phyloP scores from a whole-genome alignment of 495 filamentous ascomycete genomes.

The Lepraria neglecta region DNA sequence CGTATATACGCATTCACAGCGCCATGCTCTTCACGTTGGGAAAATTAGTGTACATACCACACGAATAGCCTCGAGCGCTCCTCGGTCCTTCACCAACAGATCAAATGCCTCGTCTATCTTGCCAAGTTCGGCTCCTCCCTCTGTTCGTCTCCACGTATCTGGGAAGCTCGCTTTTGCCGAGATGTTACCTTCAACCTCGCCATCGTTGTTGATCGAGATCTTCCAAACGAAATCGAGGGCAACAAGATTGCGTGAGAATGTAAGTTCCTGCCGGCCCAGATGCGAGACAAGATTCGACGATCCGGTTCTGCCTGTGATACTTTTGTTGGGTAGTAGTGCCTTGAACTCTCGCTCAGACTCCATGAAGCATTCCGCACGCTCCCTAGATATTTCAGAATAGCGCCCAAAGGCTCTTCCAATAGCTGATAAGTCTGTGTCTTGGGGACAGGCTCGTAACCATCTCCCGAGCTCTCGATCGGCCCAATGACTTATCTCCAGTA shows the following conservation, averaged over 20 bases:
- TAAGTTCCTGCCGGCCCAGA: slow-evolving; percentile 38
- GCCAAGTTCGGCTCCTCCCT: slow-evolving; percentile 10
- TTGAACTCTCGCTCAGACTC: slow-evolving; percentile 12
- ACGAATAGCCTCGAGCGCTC: slow-evolving; percentile 12
- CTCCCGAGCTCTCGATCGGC: slow-evolving; percentile 13
- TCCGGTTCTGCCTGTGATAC: neutral
- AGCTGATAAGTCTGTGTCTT: neutral
- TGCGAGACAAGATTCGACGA: slow-evolving; percentile 32
- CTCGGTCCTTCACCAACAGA: slow-evolving; percentile 34
- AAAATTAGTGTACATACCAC: slow-evolving; percentile 22
- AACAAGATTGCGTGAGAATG: slow-evolving; percentile 31
- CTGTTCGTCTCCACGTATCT: slow-evolving; percentile 15
- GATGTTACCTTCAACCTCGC: slow-evolving; percentile 40
- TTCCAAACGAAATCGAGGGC: slow-evolving; percentile 31
- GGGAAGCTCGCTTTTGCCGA: slow-evolving; percentile 37
- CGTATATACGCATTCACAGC: neutral
- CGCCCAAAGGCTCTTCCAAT: slow-evolving; percentile 17
- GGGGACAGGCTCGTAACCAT: neutral
- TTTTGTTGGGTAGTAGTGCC: slow-evolving; percentile 32
- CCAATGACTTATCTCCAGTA: slow-evolving; percentile 9
- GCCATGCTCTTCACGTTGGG: neutral
- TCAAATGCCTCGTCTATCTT: slow-evolving; percentile 34
- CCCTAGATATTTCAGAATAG: slow-evolving; percentile 10
- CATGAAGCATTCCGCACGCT: slow-evolving; percentile 18
- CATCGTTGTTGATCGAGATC: slow-evolving; percentile 35